These are phyloP conservation scores for Triticum urartu DNA, from an alignment of 176 grass and related monocot genomes.

Conservation along the genomic window DNA sequence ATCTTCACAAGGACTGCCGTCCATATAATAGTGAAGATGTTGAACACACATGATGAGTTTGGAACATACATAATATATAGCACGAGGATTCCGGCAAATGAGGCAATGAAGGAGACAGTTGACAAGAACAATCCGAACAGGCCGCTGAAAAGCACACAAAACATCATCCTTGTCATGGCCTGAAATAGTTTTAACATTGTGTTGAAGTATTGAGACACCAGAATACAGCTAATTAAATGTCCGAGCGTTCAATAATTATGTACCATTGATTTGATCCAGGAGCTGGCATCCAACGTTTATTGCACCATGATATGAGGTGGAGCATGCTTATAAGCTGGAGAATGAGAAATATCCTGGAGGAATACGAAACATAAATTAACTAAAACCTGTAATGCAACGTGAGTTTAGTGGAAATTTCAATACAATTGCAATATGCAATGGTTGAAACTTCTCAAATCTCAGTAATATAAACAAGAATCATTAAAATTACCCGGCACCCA, in stretches of 20 bases:
- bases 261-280: constrained; percentile 67
- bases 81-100: constrained; percentile 61
- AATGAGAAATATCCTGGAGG: constrained; percentile 82
- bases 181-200: background rate
- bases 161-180: background rate
- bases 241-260: background rate
- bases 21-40: constrained; percentile 88
- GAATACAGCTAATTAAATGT: background rate
- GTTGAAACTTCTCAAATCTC: background rate
- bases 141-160: constrained; percentile 46
- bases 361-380: constrained; percentile 27
- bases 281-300: constrained; percentile 72
- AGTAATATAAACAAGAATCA: background rate
- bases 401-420: background rate
- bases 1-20: constrained; percentile 61
- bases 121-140: constrained; percentile 76
- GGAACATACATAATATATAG: constrained; percentile 62
- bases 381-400: background rate
- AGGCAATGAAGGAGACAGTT: constrained; percentile 72
- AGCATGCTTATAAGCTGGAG: constrained; percentile 89
- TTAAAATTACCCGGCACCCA: constrained; percentile 85
- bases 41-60: constrained; percentile 62
- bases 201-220: background rate
- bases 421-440: background rate
- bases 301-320: constrained; percentile 88